phyloP scores from a whole-genome alignment of 2,329 filamentous ascomycete species.

The Fusarium fracticaudum region DNA sequence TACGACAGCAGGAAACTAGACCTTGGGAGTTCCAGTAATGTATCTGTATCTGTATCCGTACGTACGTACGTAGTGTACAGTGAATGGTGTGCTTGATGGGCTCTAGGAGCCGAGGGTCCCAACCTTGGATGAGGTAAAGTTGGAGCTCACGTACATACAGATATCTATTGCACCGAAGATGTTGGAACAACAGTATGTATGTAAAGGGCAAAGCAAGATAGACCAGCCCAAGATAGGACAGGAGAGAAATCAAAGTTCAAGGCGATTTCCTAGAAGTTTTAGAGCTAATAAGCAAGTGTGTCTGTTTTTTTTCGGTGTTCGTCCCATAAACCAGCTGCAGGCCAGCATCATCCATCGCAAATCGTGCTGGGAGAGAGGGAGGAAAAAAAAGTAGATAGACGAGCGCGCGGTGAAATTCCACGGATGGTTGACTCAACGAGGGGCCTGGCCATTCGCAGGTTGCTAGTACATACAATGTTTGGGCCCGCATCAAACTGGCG shows the following conservation, averaged over 20 bases:
- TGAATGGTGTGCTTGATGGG: conserved; percentile 5
- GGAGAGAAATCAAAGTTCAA: conserved; percentile 7
- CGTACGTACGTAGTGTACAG: not conserved
- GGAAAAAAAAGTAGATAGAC: not conserved
- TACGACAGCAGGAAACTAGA: conserved; percentile 16
- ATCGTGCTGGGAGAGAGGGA: not conserved
- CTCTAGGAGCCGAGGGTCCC: conserved; percentile 4
- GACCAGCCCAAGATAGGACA: not conserved
- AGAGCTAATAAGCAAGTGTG: conserved; percentile 14
- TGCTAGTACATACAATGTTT: not conserved
- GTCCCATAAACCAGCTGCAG: conserved; percentile 15
- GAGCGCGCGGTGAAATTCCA: conserved; percentile 23
- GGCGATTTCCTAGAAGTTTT: conserved; percentile 3
- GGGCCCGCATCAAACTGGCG: conserved; percentile 14
- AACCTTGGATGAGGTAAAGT: conserved; percentile 15
- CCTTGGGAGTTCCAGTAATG: conserved; percentile 16
- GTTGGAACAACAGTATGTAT: conserved; percentile 3
- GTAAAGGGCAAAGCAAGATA: conserved; percentile 2
- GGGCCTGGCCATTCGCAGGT: conserved; percentile 1
- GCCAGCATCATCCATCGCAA: conserved; percentile 32
- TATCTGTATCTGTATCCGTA: not conserved
- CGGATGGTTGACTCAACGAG: conserved; percentile 15
- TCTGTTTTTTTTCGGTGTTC: conserved; percentile 25
- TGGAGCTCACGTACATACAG: conserved; percentile 11
- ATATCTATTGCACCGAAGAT: conserved; percentile 7